phyloP scores from a whole-genome alignment of 2,329 filamentous ascomycete species.

The Fusarium nanum region DNA sequence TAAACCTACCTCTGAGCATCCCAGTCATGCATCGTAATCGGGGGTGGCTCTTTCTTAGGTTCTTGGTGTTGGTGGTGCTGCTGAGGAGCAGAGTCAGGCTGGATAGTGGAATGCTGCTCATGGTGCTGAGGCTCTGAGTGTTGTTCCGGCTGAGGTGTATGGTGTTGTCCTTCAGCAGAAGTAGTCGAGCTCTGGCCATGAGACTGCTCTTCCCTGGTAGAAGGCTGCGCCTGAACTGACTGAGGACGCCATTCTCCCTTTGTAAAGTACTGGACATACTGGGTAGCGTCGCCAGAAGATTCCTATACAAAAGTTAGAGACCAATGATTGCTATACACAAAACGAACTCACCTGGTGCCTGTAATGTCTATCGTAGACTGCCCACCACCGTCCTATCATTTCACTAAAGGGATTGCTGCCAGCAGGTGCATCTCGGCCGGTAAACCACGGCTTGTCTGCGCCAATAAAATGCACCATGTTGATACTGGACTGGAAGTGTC shows the following conservation, averaged over 20 bases:
- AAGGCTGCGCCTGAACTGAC: constrained; percentile 33
- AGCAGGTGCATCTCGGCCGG: constrained; percentile 66
- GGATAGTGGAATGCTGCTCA: constrained; percentile 44
- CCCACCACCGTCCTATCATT: constrained; percentile 91
- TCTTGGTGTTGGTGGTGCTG: constrained; percentile 37
- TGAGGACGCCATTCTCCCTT: constrained; percentile 62
- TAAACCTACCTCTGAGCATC: constrained; percentile 64
- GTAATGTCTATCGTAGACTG: constrained; percentile 91
- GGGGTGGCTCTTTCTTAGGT: constrained; percentile 40
- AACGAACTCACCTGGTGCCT: constrained; percentile 60
- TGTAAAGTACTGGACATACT: constrained; percentile 64
- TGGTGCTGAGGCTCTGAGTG: constrained; percentile 16
- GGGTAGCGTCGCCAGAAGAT: constrained; percentile 39
- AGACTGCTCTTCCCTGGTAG: constrained; percentile 38
- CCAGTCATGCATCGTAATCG: constrained; percentile 57
- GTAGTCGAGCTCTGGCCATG: constrained; percentile 41
- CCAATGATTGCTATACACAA: not conserved
- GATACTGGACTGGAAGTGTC: constrained; percentile 90
- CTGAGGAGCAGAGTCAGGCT: constrained; percentile 45
- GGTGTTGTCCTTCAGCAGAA: constrained; percentile 27
- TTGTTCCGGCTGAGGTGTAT: constrained; percentile 11
- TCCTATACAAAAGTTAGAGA: constrained; percentile 37
- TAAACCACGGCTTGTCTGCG: constrained; percentile 86
- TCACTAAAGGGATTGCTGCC: constrained; percentile 79
- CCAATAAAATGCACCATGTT: constrained; percentile 96